Evolutionary conservation across 495 filamentous ascomycete genomes (phyloP).

Genomic region (Margaritispora aquatica): DNA sequence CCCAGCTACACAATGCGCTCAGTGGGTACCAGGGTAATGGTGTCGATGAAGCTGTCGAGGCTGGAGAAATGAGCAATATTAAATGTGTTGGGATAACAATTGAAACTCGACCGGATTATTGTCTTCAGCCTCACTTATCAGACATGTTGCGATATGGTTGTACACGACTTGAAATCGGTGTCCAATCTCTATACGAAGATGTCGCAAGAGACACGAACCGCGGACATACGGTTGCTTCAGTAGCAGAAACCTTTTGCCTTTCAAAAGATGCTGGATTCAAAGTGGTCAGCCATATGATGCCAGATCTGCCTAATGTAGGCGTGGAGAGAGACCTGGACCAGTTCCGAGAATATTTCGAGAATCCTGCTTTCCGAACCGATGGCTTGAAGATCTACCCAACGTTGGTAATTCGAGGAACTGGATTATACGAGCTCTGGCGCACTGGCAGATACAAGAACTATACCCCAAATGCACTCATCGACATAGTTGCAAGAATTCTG

Average conservation of each 20-base stretch:
- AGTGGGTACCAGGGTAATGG: constrained; percentile 86
- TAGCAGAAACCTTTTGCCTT: constrained; percentile 89
- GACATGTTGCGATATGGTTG: constrained; percentile 96
- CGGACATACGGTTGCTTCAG: constrained; percentile 90
- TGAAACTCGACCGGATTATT: constrained; percentile 95
- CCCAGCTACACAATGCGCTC: constrained; percentile 91
- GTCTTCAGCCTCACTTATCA: constrained; percentile 82
- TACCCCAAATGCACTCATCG: constrained; percentile 91
- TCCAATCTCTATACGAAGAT: constrained; percentile 96
- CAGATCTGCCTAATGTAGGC: constrained; percentile 93
- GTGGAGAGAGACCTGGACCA: constrained; percentile 97
- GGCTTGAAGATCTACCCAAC: constrained; percentile 98
- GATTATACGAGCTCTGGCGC: constrained; percentile 94
- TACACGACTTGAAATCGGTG: constrained; percentile 88
- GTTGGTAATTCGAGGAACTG: constrained; percentile 93
- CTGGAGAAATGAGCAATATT: constrained; percentile 85
- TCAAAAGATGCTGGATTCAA: constrained; percentile 98
- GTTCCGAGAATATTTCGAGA: constrained; percentile 96
- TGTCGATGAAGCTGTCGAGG: constrained; percentile 91
- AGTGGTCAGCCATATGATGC: constrained; percentile 99
- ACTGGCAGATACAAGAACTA: constrained; percentile 98
- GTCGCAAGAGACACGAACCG: constrained; percentile 97
- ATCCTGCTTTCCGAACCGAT: constrained; percentile 94
- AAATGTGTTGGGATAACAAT: constrained; percentile 99
- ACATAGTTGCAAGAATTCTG: constrained; percentile 90